phyloP scores from a whole-genome alignment of 2,329 filamentous ascomycete species.

The Paracamarosporium sp. region DNA sequence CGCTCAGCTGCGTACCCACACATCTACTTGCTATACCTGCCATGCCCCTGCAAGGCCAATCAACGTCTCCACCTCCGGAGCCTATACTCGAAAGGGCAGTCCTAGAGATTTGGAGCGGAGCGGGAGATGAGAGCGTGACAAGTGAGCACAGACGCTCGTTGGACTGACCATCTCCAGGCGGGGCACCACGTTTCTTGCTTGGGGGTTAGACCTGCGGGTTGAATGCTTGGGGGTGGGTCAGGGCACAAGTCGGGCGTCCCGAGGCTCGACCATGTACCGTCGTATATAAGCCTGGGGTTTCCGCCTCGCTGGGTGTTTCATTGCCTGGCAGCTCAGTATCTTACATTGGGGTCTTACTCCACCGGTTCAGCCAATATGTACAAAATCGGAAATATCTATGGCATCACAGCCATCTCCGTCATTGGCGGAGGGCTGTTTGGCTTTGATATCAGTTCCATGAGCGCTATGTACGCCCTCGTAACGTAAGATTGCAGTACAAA shows the following conservation, averaged over 20 bases:
- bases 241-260: not conserved
- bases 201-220: not conserved
- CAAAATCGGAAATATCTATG: conserved; percentile 63
- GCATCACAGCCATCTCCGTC: conserved; percentile 64
- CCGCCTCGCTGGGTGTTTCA: not conserved
- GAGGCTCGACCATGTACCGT: not conserved
- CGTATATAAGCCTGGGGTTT: not conserved
- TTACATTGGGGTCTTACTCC: not conserved
- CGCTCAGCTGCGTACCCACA: not conserved
- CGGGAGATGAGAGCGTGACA: not conserved
- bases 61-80: conserved; percentile 16
- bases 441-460: conserved; percentile 81
- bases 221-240: not conserved
- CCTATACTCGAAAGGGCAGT: conserved; percentile 23
- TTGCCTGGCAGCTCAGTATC: not conserved
- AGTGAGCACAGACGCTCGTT: no score
- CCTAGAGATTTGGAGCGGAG: not conserved
- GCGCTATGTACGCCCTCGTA: conserved; percentile 54
- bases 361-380: conserved; percentile 27
- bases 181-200: conserved; percentile 6
- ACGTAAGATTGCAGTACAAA: not conserved
- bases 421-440: conserved; percentile 76
- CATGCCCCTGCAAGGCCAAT: not conserved
- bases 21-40: not conserved
- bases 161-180: not conserved